Percentiles rank a stretch among this genome's conserved stretches.
These are phyloP conservation scores for Ichthyophthirius multifiliis DNA, from an alignment of 169 alveolate genomes.

Conservation along the genomic window DNA sequence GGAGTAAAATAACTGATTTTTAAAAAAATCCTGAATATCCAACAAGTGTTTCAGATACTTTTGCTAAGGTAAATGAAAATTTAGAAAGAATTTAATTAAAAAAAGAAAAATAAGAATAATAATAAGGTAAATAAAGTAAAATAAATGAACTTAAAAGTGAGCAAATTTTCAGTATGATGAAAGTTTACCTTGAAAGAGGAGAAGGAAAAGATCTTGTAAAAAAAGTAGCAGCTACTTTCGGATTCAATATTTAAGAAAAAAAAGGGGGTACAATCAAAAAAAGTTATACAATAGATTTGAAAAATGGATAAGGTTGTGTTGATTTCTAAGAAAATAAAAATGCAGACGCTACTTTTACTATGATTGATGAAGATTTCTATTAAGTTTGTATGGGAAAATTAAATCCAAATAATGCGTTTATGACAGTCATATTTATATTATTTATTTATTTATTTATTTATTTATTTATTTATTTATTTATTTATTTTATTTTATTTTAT, in stretches of 20 bases:
- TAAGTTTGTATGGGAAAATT: constrained; percentile 66
- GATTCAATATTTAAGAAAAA: constrained; percentile 41
- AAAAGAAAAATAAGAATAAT: constrained; percentile 15
- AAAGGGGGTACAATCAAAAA: constrained; percentile 55
- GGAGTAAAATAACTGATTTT: background rate
- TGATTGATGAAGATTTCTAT: constrained; percentile 68
- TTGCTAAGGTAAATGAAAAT: constrained; percentile 27
- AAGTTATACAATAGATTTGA: constrained; percentile 48
- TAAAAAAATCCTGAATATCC: constrained; percentile 11
- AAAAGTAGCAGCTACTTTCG: constrained; percentile 45
- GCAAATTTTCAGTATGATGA: constrained; percentile 55
- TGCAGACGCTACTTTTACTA: constrained; percentile 63
- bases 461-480: too few relatives aligned
- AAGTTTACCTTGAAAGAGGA: constrained; percentile 50
- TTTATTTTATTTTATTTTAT: too few relatives aligned
- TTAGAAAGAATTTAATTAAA: constrained; percentile 30
- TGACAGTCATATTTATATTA: constrained; percentile 19
- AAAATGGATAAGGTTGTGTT: constrained; percentile 43
- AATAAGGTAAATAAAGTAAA: background rate
- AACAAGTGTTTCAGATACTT: constrained; percentile 3
- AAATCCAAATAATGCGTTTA: constrained; percentile 65
- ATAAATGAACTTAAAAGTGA: constrained; percentile 12
- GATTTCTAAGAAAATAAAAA: constrained; percentile 25
- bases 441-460: background rate
- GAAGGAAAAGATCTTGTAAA: constrained; percentile 52